Conservation (phyloP, 108 stramenopile genomes). For the Skeletonema grethae region DNA sequence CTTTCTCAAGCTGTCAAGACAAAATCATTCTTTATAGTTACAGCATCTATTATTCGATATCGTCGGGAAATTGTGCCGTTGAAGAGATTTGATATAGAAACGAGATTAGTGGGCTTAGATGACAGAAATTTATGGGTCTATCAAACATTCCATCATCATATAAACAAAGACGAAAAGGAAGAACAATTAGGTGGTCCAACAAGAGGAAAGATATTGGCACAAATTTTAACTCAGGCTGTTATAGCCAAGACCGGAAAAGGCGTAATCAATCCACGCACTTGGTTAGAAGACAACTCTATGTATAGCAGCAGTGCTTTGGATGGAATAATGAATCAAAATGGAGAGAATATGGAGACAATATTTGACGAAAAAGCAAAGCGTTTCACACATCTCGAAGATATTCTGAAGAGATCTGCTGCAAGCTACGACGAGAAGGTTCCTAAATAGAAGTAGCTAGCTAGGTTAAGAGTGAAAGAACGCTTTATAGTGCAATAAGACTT, state of each 20-base stretch:
- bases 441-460: slow-evolving; percentile 2
- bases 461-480: slow-evolving; percentile 16
- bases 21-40: slow-evolving; percentile 52
- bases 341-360: slow-evolving; percentile 2
- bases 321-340: slow-evolving; percentile 15
- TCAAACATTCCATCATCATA: slow-evolving; percentile 59
- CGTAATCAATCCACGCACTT: slow-evolving; percentile 35
- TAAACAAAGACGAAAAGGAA: neutral
- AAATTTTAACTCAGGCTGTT: slow-evolving; percentile 38
- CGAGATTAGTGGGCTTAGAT: slow-evolving; percentile 51
- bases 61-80: slow-evolving; percentile 65
- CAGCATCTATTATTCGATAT: slow-evolving; percentile 54
- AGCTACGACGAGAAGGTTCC: slow-evolving; percentile 22
- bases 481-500: neutral
- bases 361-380: slow-evolving; percentile 40
- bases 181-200: neutral
- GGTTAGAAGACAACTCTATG: slow-evolving; percentile 19
- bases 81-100: slow-evolving; percentile 64
- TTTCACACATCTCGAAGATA: slow-evolving; percentile 34
- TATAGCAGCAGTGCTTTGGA: slow-evolving; percentile 18
- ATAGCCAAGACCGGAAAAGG: slow-evolving; percentile 29
- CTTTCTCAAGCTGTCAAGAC: slow-evolving; percentile 36
- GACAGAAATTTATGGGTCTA: slow-evolving; percentile 69
- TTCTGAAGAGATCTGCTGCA: slow-evolving; percentile 27
- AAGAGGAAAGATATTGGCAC: slow-evolving; percentile 37